A percentile compares a stretch with the other conserved stretches of the same genome.
Evolutionary conservation across 306 rosid species (phyloP).

Genomic region (Senna tora): DNA sequence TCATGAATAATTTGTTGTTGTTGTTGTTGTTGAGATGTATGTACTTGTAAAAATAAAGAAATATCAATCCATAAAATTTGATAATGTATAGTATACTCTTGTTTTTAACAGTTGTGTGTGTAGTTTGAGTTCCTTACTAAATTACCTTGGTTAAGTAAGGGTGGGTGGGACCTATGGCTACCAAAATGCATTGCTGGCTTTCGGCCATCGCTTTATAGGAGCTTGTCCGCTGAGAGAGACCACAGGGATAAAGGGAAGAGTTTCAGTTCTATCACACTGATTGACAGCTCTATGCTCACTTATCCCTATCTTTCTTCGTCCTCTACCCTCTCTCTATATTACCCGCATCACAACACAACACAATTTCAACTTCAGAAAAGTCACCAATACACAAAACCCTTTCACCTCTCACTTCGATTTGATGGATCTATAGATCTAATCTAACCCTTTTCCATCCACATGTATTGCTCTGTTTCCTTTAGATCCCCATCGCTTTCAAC

Average conservation of each 20-base stretch:
- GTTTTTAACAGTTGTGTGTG: no score
- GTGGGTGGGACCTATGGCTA: slow-evolving; percentile 47
- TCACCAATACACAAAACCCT: slow-evolving; percentile 51
- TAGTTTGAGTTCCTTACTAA: neutral
- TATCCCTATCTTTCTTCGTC: slow-evolving; percentile 27
- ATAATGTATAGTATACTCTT: no score
- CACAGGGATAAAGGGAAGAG: slow-evolving; percentile 2
- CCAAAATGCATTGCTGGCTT: slow-evolving; percentile 61
- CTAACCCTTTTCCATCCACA: slow-evolving; percentile 63
- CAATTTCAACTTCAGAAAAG: neutral
- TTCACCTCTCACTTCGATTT: slow-evolving; percentile 45
- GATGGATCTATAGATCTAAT: slow-evolving; percentile 91
- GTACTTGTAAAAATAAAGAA: no score
- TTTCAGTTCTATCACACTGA: slow-evolving; percentile 48
- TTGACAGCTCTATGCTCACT: slow-evolving; percentile 31
- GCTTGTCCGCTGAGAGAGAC: slow-evolving; percentile 43
- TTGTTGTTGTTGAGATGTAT: no score
- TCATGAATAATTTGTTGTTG: no score
- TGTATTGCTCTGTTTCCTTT: slow-evolving; percentile 56
- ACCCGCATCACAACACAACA: slow-evolving; percentile 16
- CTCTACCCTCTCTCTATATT: neutral
- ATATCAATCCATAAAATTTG: no score
- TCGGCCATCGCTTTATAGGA: slow-evolving; percentile 44
- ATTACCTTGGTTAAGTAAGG: neutral
- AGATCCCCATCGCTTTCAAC: slow-evolving; percentile 51